These are phyloP conservation scores for Magnolia sinica DNA, from an alignment of 164 flowering plant genomes.

Conservation along the genomic window DNA sequence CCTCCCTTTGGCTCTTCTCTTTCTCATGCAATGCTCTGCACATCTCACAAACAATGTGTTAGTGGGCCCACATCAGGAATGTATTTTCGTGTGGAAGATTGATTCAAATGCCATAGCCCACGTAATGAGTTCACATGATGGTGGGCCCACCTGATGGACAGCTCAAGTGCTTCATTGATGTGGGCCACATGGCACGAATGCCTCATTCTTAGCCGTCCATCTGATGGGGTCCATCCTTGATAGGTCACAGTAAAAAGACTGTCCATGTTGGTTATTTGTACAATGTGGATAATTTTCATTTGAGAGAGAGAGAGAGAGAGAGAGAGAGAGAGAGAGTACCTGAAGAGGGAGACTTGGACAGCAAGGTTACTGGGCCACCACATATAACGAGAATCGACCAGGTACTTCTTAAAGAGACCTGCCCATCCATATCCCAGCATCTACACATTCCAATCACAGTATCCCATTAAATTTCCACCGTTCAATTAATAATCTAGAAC, in stretches of 20 bases:
- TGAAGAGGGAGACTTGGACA: constrained; percentile 17
- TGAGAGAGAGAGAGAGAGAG: background rate
- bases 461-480: background rate
- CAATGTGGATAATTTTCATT: too few relatives aligned
- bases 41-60: background rate
- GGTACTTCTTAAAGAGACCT: constrained; percentile 6
- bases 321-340: constrained; percentile 4
- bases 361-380: constrained; percentile 17
- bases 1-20: constrained; percentile 50
- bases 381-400: constrained; percentile 14
- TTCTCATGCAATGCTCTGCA: constrained; percentile 57
- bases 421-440: constrained; percentile 19
- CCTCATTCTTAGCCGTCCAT: too few relatives aligned
- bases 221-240: too few relatives aligned
- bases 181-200: too few relatives aligned
- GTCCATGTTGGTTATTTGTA: too few relatives aligned
- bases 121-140: too few relatives aligned
- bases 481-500: background rate
- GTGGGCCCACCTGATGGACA: too few relatives aligned
- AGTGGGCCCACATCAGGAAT: background rate
- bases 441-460: background rate
- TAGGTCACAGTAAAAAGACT: too few relatives aligned
- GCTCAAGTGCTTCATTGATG: too few relatives aligned
- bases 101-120: too few relatives aligned
- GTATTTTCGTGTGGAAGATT: background rate